Base-by-base conservation (phyloP, 2,329 filamentous ascomycete genomes). In the Juglanconis oblonga region DNA sequence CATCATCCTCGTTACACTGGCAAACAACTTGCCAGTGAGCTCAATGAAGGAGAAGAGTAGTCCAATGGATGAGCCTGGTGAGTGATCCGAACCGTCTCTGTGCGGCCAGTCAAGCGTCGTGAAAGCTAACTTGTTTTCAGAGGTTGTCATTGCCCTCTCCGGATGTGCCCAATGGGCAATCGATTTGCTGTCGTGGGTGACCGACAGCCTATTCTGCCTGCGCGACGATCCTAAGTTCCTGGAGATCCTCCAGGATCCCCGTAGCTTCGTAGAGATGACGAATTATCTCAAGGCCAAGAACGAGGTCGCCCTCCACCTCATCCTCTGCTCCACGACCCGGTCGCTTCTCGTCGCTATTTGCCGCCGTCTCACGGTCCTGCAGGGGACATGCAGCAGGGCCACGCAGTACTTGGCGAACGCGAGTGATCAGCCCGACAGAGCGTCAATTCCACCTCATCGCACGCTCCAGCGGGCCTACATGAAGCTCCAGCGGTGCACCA, bases 101-200 rank as follows among this genome's bases (percentile, higher is more conserved):
- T 3, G 49, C 64, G 67, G 58, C 71, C 55, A 5, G 29, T 31
- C 1, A 29, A 17, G 45, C 40, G 14, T 29, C 10, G 2, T 8
- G 5, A 11, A 47, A 11, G 35, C 33, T 50, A 51, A 57, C 32
- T 33, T 17, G 2, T 61, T 2, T 9, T n/a, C 56, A 86, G 91
- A 94, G 69, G 85, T 91, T 11, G 83, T 94, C 2, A 84, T 87
- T 45, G 84, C 87, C 49, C 77, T 96, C 10, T 83, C 87, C 5
- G 90, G 91, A 29, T 89, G 92, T 57, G 85, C 89, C 4, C 87
- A 84, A 69, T 97, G 93, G 93, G 85, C 85, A 0, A 79, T 92
- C 40, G 88, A 94, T 62, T 78, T 96, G 13, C 73, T 88, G 50
- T 78, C 81, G 2, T 88, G 85, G 83, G 71, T 88, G 10, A 76